phyloP scores from a whole-genome alignment of 129 eudicot species.

The Saposhnikovia divaricata region DNA sequence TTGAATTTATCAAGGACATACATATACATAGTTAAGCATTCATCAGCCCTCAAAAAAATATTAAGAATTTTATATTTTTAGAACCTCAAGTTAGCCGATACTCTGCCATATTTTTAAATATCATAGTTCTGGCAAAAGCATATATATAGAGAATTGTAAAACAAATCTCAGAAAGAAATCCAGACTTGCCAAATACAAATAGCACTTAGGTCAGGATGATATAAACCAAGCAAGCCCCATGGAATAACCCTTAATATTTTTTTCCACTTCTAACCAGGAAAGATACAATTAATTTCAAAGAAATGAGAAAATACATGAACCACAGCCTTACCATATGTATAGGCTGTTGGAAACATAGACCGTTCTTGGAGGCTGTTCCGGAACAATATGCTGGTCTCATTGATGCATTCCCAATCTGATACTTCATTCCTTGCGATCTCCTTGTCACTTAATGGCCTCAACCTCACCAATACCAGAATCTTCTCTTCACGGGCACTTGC shows the following conservation, averaged over 20 bases:
- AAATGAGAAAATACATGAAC: not conserved
- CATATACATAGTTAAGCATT: not conserved
- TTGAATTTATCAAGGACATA: not conserved
- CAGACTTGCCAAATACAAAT: not conserved
- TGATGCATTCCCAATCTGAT: slow-evolving; percentile 38
- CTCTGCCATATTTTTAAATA: not conserved
- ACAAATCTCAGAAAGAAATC: not conserved
- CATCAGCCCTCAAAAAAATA: not conserved
- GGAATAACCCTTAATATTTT: not conserved
- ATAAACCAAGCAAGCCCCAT: not conserved
- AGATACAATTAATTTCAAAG: not conserved
- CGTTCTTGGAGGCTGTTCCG: slow-evolving; percentile 21
- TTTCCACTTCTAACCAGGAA: not conserved
- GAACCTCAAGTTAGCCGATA: not conserved
- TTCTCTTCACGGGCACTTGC: slow-evolving; percentile 74
- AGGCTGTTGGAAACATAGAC: slow-evolving; percentile 17
- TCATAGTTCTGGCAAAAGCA: no score
- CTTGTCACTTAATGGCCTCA: slow-evolving; percentile 92
- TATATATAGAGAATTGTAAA: not conserved
- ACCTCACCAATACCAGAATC: slow-evolving; percentile 90
- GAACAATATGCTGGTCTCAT: slow-evolving; percentile 16
- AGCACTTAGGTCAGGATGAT: not conserved
- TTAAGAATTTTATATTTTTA: not conserved
- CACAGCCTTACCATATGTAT: slow-evolving; percentile 12
- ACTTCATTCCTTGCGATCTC: slow-evolving; percentile 73